phyloP scores from a whole-genome alignment of 345 rosid genomes.

The Boechera divaricarpa region DNA sequence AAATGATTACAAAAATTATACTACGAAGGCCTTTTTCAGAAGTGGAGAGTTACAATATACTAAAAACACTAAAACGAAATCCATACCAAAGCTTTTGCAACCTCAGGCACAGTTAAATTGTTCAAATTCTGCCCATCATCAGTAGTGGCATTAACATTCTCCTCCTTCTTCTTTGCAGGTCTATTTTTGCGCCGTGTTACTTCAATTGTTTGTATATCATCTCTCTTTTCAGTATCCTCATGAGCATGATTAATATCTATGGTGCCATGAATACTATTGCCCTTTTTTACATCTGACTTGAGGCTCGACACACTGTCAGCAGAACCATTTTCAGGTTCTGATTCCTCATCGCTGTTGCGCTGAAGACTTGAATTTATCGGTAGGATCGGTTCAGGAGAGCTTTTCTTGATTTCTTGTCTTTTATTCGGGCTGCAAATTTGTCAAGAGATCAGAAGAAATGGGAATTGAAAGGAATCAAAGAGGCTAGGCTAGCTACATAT shows the following conservation, averaged over 20 bases:
- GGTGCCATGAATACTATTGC: conserved; percentile 24
- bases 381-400: conserved; percentile 48
- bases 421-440: conserved; percentile 50
- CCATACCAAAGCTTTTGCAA: conserved; percentile 60
- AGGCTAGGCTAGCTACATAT: background rate
- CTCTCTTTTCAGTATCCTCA: conserved; percentile 32
- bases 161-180: conserved; percentile 34
- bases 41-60: background rate
- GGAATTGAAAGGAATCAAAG: conserved; percentile 3
- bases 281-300: conserved; percentile 34
- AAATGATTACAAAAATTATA: conserved; percentile 23
- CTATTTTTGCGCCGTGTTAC: conserved; percentile 16
- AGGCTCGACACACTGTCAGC: conserved; percentile 28
- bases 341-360: conserved; percentile 50
- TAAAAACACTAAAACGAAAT: background rate
- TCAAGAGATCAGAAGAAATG: conserved; percentile 12
- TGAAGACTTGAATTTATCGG: conserved; percentile 48
- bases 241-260: conserved; percentile 42
- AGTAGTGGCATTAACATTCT: background rate
- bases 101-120: conserved; percentile 47
- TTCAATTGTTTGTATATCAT: conserved; percentile 30
- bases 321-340: conserved; percentile 47
- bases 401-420: conserved; percentile 64
- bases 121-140: conserved; percentile 39
- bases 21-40: background rate